phyloP scores from a whole-genome alignment of 140 eudicot species.

The Flaveria floridana region DNA sequence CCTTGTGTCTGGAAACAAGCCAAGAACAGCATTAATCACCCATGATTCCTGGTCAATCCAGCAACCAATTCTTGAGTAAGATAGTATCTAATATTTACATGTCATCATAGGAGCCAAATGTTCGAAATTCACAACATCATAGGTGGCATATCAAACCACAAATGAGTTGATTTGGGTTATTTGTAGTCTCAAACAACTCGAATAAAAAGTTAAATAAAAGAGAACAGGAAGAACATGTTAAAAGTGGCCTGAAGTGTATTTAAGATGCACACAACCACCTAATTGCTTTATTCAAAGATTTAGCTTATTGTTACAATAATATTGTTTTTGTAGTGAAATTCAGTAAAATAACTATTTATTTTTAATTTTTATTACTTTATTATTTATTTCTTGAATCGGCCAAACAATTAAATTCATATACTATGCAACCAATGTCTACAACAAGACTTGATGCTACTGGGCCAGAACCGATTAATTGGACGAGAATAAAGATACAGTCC shows the following conservation, averaged over 20 bases:
- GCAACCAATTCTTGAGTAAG: constrained; percentile 14
- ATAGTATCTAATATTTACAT: constrained; percentile 10
- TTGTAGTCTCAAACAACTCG: neutral
- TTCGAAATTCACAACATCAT: neutral
- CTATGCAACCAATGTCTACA: neutral
- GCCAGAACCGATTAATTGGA: too few species aligned
- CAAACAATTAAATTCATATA: neutral
- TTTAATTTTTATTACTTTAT: neutral
- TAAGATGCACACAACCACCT: neutral
- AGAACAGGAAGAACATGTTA: neutral
- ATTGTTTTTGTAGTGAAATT: neutral
- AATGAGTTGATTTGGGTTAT: neutral
- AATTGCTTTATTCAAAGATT: neutral
- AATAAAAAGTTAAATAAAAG: neutral
- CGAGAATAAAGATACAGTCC: too few species aligned
- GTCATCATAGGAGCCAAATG: neutral
- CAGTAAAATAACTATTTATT: neutral
- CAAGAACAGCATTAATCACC: constrained; percentile 71
- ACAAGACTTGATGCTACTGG: neutral
- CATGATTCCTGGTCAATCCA: constrained; percentile 76
- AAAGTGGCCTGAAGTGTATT: constrained; percentile 4
- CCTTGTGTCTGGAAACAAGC: constrained; percentile 78
- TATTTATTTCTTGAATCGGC: neutral
- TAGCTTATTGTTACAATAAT: neutral
- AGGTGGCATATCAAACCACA: neutral